A percentile compares a stretch with the other conserved stretches of the same genome.
Evolutionary conservation across 140 eudicot genomes (phyloP).

Genomic region (Ambrosia hybrid): DNA sequence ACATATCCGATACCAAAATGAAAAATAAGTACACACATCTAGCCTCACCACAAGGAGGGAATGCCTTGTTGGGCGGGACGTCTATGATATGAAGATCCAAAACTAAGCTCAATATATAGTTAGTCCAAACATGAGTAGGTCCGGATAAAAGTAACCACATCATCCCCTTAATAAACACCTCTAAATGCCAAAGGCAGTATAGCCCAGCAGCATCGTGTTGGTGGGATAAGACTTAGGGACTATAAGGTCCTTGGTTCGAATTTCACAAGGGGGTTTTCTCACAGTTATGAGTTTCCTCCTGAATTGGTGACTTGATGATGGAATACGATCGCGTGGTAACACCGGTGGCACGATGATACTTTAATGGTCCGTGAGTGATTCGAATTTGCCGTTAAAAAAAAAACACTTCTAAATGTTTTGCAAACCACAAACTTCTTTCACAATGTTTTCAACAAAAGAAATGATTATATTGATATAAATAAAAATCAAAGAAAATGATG

Average conservation of each 20-base stretch:
- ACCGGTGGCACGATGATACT: too few species aligned
- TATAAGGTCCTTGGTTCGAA: too few species aligned
- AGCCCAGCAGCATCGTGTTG: too few species aligned
- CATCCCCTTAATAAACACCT: background rate
- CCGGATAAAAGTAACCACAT: background rate
- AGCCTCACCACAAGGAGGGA: background rate
- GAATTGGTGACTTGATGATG: too few species aligned
- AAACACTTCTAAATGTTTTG: background rate
- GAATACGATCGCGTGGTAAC: too few species aligned
- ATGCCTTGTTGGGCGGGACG: background rate
- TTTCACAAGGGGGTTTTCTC: too few species aligned
- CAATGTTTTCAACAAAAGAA: background rate
- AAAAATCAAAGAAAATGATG: background rate
- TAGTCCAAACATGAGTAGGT: background rate
- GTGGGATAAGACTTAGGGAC: too few species aligned
- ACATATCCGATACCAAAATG: too few species aligned
- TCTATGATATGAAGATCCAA: background rate
- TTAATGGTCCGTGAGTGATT: too few species aligned
- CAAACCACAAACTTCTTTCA: background rate
- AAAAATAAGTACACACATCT: too few species aligned
- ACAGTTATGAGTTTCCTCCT: too few species aligned
- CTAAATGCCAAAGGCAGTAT: background rate
- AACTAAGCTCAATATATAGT: background rate
- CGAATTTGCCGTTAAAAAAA: too few species aligned
- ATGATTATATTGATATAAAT: background rate